Base-by-base conservation (phyloP, 495 filamentous ascomycete genomes). In the Daldinia childiae region DNA sequence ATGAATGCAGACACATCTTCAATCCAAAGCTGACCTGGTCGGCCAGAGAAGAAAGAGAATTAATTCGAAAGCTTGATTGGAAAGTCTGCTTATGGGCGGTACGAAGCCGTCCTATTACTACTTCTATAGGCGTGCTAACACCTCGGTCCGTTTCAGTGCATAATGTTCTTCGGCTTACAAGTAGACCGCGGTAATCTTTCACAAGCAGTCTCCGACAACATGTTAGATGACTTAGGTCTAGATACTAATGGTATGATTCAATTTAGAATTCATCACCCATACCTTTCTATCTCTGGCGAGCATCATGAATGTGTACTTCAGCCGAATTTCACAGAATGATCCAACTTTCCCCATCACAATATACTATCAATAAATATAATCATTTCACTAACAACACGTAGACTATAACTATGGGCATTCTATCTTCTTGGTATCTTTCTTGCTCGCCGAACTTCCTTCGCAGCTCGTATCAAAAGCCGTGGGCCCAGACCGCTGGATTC, bases 401-500 rank as follows among this genome's bases (percentile, higher is more conserved):
- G 88, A 86, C 58, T 93, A 92, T 78, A 93, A 94, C 70, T 86
- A 87, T 30, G 90, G 89, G 0, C 87, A 93, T 68, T 91, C 88
- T 0, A 91, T 95, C 36, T 94, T 91, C 78, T 84, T 86, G 19
- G 56, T 91, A n/a, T 82, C 78, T 4, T 93, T 94, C 73, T 77
- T 94, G 1, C 79, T 84, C 5, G 89, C 91, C 0, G 91, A 94
- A 73, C 77, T 94, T 3, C 91, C 91, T 2, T 92, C 89, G 0
- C 91, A 94, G 73, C 79, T 94, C 4, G 75, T 94, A 15, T 87
- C 85, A 39, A 94, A 95, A 78, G 88, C 85, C 64, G 45, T 95
- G n/a, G 93, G 93, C 0, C 90, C 91, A 0, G 92, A 95, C 72
- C 83, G 87, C 56, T 95, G 92, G 92, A 93, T 96, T 71, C 92